Evolutionary conservation across 257 asterid genomes (phyloP).

Genomic region (Rauvolfia tetraphylla): DNA sequence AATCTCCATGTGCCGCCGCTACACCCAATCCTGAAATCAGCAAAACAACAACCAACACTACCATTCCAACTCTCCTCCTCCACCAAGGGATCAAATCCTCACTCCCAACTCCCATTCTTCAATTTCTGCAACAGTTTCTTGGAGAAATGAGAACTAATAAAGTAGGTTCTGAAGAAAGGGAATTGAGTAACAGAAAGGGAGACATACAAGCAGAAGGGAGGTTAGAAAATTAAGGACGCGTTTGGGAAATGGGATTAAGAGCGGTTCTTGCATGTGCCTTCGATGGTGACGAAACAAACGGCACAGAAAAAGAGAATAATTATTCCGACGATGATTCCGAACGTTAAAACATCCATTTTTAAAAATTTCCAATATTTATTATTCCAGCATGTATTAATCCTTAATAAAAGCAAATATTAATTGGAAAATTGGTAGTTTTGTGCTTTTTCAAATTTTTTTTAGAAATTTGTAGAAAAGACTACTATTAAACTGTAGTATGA

Average conservation of each 20-base stretch:
- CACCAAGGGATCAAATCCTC: background rate
- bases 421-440: too few relatives aligned
- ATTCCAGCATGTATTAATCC: too few relatives aligned
- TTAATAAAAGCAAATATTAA: too few relatives aligned
- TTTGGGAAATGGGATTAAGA: constrained; percentile 25
- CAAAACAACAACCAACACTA: constrained; percentile 4
- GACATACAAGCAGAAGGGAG: constrained; percentile 1
- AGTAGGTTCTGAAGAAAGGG: background rate
- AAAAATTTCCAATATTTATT: too few relatives aligned
- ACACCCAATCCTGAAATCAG: constrained; percentile 18
- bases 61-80: background rate
- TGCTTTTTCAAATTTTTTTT: too few relatives aligned
- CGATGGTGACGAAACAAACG: constrained; percentile 69
- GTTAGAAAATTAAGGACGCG: constrained; percentile 15
- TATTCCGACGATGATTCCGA: constrained; percentile 85
- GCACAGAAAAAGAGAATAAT: constrained; percentile 70
- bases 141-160: background rate
- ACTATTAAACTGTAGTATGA: too few relatives aligned
- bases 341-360: constrained; percentile 71
- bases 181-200: background rate
- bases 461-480: too few relatives aligned
- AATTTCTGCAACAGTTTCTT: constrained; percentile 23
- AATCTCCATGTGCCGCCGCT: constrained; percentile 19
- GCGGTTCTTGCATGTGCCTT: constrained; percentile 79
- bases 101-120: constrained; percentile 11